Percentiles rank a stretch among this genome's conserved stretches.
Conservation (phyloP, 2,329 filamentous ascomycete species). For the Aspergillus eucalypticola region DNA sequence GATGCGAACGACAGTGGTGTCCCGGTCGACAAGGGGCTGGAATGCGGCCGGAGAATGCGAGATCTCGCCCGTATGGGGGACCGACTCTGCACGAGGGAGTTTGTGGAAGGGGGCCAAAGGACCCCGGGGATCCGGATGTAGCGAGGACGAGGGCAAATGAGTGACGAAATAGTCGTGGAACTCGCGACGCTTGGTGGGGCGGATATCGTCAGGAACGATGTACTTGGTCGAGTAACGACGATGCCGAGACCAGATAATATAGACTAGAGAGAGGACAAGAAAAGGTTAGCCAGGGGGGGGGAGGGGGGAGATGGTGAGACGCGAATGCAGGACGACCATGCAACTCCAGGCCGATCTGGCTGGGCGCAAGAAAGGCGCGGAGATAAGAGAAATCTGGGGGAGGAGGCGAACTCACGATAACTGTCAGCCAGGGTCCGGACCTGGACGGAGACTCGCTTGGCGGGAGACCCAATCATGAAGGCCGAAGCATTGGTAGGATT, state of each 20-base stretch:
- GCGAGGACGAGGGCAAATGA: conserved; percentile 86
- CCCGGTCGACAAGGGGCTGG: conserved; percentile 66
- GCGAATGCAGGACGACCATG: conserved; percentile 2
- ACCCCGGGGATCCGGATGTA: conserved; percentile 79
- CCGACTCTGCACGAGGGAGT: conserved; percentile 80
- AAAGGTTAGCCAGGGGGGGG: not conserved
- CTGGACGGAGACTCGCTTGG: conserved; percentile 43
- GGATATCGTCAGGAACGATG: conserved; percentile 14
- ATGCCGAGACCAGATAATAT: not conserved
- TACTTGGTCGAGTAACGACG: conserved; percentile 26
- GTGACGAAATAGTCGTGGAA: conserved; percentile 99
- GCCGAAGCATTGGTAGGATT: conserved; percentile 26
- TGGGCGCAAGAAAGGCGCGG: conserved; percentile 11
- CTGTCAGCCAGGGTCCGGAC: conserved; percentile 41
- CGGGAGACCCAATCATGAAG: conserved; percentile 43
- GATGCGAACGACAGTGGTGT: conserved; percentile 92
- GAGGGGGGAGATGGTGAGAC: not conserved
- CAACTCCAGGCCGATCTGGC: conserved; percentile 8
- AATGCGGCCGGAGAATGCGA: conserved; percentile 57
- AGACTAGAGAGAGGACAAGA: not conserved
- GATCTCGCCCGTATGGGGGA: conserved; percentile 65
- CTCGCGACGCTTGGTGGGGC: conserved; percentile 43
- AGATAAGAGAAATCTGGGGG: conserved; percentile 18
- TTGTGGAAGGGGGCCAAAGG: conserved; percentile 72
- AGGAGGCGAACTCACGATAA: conserved; percentile 35